Evolutionary conservation across 1,139 yeast species (phyloP), one percentile per base, ranked within the genome.

Genomic region (Saccharomyces pastorianus): DNA sequence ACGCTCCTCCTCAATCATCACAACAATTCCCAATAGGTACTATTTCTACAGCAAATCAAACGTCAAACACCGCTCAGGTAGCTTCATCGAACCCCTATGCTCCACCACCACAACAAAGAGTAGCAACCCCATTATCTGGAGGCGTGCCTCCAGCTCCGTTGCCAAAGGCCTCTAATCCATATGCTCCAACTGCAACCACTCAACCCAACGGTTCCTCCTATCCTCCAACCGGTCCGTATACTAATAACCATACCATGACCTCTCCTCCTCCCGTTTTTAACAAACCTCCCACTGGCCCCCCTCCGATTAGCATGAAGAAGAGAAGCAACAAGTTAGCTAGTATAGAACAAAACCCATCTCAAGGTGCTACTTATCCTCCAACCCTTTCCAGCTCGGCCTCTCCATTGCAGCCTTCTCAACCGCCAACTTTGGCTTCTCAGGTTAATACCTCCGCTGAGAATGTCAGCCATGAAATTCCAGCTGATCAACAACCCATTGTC

Each of bases 401-500:
- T 38, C 44, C 44, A 9, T 6, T 38, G 13, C 44, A 38, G 27
- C 20, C 53, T 11, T 28, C 53, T 3, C 48, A 41, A 23, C 54
- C 57, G 14, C 60, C 56, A 32, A 55, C 56, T 17, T 44, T 49
- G n/a, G 34, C 55, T 14, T 48, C 60, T 28, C 50, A 55, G 47
- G 50, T 25, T 13, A 38, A 38, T 20, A 38, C 44, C 25, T 38
- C 44, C 26, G 20, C 44, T 38, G 44, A 38, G 26, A 38, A 38
- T 38, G 44, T 38, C 7, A 38, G 60, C 7, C 50, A 56, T 9
- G 61, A 54, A 13, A 85, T 88, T 58, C 80, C 90, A 1, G 78
- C 73, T 4, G 76, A 75, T 8, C 78, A 84, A 2, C 66, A 71
- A 58, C 83, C 85, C n/a, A 81, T 93, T 51, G 83, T 74, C 64